phyloP scores from a whole-genome alignment of 2,329 filamentous ascomycete genomes.

The Sarocladium brachiariae region DNA sequence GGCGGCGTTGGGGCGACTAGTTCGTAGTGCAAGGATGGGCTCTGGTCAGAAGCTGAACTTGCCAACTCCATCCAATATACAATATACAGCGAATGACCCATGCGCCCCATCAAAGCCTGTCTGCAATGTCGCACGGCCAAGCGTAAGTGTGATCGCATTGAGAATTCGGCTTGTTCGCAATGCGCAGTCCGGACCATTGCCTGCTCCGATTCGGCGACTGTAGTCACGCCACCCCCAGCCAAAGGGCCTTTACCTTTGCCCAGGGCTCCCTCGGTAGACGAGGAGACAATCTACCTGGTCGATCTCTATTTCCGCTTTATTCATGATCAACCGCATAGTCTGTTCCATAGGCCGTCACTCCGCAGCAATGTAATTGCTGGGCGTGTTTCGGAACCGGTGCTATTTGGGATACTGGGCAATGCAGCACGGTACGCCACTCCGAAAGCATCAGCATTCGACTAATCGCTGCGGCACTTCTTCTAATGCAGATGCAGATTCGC shows the following conservation, averaged over 20 bases:
- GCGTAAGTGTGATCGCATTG: neutral
- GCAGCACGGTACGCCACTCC: neutral
- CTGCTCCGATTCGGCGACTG: neutral
- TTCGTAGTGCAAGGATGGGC: neutral
- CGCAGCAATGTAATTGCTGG: conserved; percentile 15
- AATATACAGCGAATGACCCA: neutral
- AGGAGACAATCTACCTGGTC: conserved; percentile 17
- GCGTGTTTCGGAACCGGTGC: neutral
- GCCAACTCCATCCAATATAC: neutral
- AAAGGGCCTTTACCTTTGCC: neutral
- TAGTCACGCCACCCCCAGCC: neutral
- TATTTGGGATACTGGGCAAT: neutral
- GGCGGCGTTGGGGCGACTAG: neutral
- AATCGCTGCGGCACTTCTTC: neutral
- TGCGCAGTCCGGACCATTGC: neutral
- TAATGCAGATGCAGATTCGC: neutral
- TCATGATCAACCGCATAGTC: conserved; percentile 26
- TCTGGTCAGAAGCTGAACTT: neutral
- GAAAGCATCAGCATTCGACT: neutral
- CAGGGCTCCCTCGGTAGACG: neutral
- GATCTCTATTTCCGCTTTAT: conserved; percentile 27
- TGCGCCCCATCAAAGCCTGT: conserved; percentile 1
- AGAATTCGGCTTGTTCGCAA: neutral
- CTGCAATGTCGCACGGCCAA: neutral
- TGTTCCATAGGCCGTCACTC: conserved; percentile 24